Conservation (phyloP, 371 early-diverging fungal genomes). For the Mortierella sp. region DNA sequence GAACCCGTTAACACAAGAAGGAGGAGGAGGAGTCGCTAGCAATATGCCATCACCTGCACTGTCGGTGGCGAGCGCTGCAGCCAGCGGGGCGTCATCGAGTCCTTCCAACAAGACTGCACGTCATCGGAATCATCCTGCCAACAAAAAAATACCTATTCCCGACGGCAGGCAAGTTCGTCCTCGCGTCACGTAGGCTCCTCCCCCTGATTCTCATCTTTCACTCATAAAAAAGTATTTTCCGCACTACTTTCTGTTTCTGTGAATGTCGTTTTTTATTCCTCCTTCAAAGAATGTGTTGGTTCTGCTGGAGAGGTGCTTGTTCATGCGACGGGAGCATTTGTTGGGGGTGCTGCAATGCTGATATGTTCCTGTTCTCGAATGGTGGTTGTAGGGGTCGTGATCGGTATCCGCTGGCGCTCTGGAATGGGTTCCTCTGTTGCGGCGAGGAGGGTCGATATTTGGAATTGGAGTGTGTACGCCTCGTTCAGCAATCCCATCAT, state of each 20-base stretch:
- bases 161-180: slow-evolving; percentile 20
- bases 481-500: slow-evolving; percentile 38
- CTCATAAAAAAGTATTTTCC: too few relatives aligned
- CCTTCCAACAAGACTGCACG: slow-evolving; percentile 15
- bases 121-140: slow-evolving; percentile 26
- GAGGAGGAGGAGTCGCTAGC: background rate
- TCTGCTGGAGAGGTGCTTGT: background rate
- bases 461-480: slow-evolving; percentile 53
- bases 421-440: slow-evolving; percentile 54
- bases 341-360: background rate
- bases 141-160: slow-evolving; percentile 13
- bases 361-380: background rate
- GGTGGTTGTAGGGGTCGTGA: background rate
- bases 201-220: too few relatives aligned
- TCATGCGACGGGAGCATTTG: background rate
- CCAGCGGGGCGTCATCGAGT: background rate
- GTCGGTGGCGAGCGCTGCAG: background rate
- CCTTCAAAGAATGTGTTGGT: background rate
- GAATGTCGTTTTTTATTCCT: background rate
- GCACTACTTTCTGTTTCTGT: background rate
- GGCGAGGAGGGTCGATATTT: slow-evolving; percentile 44
- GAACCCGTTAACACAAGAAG: background rate
- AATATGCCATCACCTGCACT: background rate
- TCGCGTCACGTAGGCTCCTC: background rate
- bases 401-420: slow-evolving; percentile 30